phyloP scores from a whole-genome alignment of 1,284 basidiomycete genomes.

The Stygiomarasmius scandens region DNA sequence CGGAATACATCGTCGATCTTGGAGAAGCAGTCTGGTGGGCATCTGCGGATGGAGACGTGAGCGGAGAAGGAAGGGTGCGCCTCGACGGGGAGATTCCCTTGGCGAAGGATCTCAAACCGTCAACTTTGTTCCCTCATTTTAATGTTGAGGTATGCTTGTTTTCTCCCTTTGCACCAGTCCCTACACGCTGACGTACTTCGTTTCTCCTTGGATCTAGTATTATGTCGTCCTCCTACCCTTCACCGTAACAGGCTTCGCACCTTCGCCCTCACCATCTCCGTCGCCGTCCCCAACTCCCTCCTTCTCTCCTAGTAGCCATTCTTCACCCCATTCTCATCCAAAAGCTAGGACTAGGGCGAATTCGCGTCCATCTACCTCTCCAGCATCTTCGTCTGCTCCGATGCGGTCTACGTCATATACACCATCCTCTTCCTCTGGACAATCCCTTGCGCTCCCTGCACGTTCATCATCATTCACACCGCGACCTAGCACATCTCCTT shows the following conservation, averaged over 20 bases:
- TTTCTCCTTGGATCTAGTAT: slow-evolving; percentile 35
- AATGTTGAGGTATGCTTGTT: slow-evolving; percentile 35
- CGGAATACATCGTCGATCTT: slow-evolving; percentile 19
- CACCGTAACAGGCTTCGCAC: slow-evolving; percentile 30
- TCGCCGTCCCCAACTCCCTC: slow-evolving; percentile 14
- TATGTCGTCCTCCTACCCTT: slow-evolving; percentile 37
- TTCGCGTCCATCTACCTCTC: neutral
- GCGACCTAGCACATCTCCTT: neutral
- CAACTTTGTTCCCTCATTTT: slow-evolving; percentile 38
- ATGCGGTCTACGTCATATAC: neutral
- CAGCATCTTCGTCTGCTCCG: neutral
- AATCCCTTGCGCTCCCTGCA: neutral
- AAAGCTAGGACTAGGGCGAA: neutral
- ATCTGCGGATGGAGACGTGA: slow-evolving; percentile 16
- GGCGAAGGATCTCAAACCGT: slow-evolving; percentile 35
- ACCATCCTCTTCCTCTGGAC: neutral
- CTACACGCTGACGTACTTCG: neutral
- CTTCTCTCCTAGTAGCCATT: neutral
- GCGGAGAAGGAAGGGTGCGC: slow-evolving; percentile 6
- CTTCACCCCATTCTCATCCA: neutral
- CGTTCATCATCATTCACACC: neutral
- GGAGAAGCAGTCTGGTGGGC: slow-evolving; percentile 43
- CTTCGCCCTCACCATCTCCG: slow-evolving; percentile 8
- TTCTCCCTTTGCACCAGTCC: neutral
- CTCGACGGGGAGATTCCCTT: slow-evolving; percentile 41